Evolutionary conservation across 2,329 filamentous ascomycete species (phyloP).

Genomic region (Amphichorda felina): DNA sequence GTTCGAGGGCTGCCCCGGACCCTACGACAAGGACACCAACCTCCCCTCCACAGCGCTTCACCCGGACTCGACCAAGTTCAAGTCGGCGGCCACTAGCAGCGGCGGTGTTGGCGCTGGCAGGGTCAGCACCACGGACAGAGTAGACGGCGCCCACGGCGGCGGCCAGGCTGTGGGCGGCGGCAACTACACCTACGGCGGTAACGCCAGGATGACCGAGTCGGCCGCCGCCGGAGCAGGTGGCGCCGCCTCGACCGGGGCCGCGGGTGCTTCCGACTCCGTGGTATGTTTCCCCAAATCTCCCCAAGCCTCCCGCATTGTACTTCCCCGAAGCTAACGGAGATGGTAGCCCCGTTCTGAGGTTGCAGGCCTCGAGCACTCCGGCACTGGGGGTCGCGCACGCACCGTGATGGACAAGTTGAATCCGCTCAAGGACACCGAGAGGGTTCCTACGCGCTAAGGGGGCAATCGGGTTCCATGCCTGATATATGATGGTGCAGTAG

Average conservation of each 20-base stretch:
- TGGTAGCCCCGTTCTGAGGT: neutral
- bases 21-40: constrained; percentile 2
- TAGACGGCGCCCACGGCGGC: neutral
- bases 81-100: neutral
- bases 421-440: constrained; percentile 12
- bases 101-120: constrained; percentile 10
- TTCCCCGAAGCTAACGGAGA: too few species aligned
- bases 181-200: neutral
- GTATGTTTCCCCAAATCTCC: too few species aligned
- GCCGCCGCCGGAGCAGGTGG: neutral
- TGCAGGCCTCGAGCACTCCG: neutral
- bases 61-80: neutral
- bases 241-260: neutral
- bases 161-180: neutral
- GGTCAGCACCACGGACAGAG: neutral
- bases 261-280: neutral
- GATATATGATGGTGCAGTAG: too few species aligned
- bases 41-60: neutral
- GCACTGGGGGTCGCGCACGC: constrained; percentile 2
- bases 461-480: too few species aligned
- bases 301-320: too few species aligned
- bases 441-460: too few species aligned
- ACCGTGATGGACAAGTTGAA: constrained; percentile 11
- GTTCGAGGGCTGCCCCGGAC: constrained; percentile 46
- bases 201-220: neutral